Conservation (phyloP, 805 yeast species). For the Suhomyces faveliae region DNA sequence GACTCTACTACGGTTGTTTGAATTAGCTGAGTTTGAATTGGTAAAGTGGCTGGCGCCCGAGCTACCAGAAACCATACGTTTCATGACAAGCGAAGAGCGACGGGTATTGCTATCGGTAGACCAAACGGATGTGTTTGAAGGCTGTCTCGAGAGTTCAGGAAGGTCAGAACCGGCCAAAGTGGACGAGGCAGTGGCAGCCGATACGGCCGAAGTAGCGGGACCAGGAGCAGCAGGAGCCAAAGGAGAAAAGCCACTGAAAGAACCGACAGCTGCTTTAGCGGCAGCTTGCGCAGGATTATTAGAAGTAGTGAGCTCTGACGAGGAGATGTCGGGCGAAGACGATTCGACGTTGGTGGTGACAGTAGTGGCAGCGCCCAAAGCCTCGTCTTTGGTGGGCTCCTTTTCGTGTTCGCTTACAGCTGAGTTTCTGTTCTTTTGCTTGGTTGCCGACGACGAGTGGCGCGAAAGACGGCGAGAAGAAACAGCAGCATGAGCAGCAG, state of each 20-base stretch:
- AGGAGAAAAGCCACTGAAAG: neutral
- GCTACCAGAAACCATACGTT: slow-evolving; percentile 27
- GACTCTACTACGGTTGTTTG: slow-evolving; percentile 14
- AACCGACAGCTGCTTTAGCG: neutral
- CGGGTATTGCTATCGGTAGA: slow-evolving; percentile 30
- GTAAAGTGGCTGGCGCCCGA: slow-evolving; percentile 27
- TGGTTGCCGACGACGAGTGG: slow-evolving; percentile 7
- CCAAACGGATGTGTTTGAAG: slow-evolving; percentile 37
- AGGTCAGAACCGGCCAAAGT: neutral
- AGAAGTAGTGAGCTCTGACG: neutral
- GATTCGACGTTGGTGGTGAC: slow-evolving; percentile 5
- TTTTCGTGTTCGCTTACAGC: neutral
- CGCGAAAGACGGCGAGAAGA: slow-evolving; percentile 11
- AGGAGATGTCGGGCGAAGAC: slow-evolving; percentile 3
- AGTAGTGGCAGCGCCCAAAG: slow-evolving; percentile 1
- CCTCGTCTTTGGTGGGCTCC: neutral
- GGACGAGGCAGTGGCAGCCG: slow-evolving; percentile 1
- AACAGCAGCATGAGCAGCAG: neutral
- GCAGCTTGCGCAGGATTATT: neutral
- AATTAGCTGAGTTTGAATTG: slow-evolving; percentile 16
- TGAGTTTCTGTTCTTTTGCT: slow-evolving; percentile 5
- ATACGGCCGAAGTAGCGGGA: neutral
- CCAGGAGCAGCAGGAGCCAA: neutral
- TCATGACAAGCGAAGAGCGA: slow-evolving; percentile 29
- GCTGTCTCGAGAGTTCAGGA: slow-evolving; percentile 19